Conservation (phyloP, 208 protist genomes). For the Crithidia mellificae region DNA sequence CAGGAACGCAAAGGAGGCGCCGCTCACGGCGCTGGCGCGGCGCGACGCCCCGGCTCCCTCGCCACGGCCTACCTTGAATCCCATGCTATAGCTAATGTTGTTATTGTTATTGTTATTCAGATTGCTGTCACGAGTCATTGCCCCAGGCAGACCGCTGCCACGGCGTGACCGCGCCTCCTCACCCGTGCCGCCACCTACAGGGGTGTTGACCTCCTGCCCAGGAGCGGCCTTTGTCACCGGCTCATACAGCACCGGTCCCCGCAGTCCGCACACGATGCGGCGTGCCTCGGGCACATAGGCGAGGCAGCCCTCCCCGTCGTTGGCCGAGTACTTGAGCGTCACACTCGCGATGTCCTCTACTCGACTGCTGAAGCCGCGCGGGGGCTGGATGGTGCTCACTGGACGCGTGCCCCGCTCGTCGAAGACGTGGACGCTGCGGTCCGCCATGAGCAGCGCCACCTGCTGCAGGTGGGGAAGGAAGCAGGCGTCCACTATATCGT, state of each 20-base stretch:
- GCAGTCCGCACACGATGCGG: slow-evolving; percentile 69
- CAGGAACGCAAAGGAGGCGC: neutral
- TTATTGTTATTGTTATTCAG: neutral
- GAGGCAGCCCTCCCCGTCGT: slow-evolving; percentile 71
- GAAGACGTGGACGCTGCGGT: slow-evolving; percentile 77
- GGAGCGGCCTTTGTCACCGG: neutral
- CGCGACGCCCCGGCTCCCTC: neutral
- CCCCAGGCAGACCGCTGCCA: neutral
- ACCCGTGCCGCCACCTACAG: neutral
- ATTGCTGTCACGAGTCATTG: too few species aligned
- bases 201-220: neutral
- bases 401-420: slow-evolving; percentile 67
- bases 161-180: neutral
- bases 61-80: neutral
- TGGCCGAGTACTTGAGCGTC: slow-evolving; percentile 55
- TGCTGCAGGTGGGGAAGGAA: slow-evolving; percentile 53
- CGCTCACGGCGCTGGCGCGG: neutral
- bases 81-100: too few species aligned
- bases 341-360: slow-evolving; percentile 65
- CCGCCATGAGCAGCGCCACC: slow-evolving; percentile 61
- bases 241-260: slow-evolving; percentile 70
- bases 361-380: slow-evolving; percentile 40
- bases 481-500: slow-evolving; percentile 71
- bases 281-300: slow-evolving; percentile 47
- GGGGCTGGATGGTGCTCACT: slow-evolving; percentile 50